Base-by-base conservation (phyloP, 495 filamentous ascomycete species). In the Letharia lupina region DNA sequence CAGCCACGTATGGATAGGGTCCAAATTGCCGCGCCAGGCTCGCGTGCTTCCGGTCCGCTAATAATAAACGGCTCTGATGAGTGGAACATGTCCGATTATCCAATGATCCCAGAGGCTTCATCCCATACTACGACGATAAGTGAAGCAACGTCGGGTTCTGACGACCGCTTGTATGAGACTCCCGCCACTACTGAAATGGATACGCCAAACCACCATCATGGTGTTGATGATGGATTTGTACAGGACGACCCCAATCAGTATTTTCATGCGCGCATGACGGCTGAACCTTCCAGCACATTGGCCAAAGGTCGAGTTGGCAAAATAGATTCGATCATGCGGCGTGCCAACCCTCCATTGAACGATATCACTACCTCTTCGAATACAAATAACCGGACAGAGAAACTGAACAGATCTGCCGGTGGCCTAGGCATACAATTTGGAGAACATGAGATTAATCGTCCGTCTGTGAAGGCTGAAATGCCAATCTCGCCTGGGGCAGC, bases 51-150 rank as follows among this genome's bases (percentile, higher is more conserved):
- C 50, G 75, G 74, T 8, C 79, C 77, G 33, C 72, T 81, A 28
- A 81, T 82, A 61, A 76, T 77, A 12, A 80, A 82, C 63, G 79
- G 80, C 10, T 78, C 78, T 52, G 71, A 71, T 59, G 67, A 39
- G 10, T 70, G 61, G 71, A 67, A 67, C 40, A 70, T 62, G 60
- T 66, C 40, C 61, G 71, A 67, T 35, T 69, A 61, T 56, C 48
- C 54, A 54, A 68, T 63, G 59, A 60, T 60, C 31, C 64, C 68
- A 15, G 61, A 73, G 8, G 23, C 63, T 9, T 65, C 64, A 4
- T 68, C 67, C 5, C 63, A 68, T 52, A 41, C 61, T 1, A 67
- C 63, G 13, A 63, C 68, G 15, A 61, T 65, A 56, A 70, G 63
- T 33, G 67, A 68, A 61, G 62, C 67, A 33, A 74, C 68, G 13